Base-by-base conservation (phyloP, 106 monocot species). In the Agapanthus africanus region DNA sequence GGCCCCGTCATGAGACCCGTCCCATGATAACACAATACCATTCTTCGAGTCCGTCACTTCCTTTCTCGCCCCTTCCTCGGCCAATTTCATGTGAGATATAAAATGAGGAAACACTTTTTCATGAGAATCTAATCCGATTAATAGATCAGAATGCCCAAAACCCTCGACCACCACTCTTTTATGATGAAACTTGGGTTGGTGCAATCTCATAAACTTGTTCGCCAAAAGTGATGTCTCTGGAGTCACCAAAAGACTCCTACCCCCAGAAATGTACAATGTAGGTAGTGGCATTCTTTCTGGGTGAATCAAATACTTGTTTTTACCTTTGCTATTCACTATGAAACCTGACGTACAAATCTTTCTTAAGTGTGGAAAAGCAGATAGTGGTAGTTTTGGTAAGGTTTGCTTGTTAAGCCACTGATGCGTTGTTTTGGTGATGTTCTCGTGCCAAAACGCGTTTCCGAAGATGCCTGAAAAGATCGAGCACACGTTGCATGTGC, bases 71-170 rank as follows among this genome's bases (percentile, higher is more conserved):
- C 69, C 73, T 40, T 28, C 35, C 73, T 79, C 79, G 9, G 51
- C 73, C 42, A 64, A 40, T 22, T 51, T 79, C 62, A 79, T 73
- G 35, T 79, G 79, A 40, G 73, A 63, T 37, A 79, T 40, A 16
- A 79, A 69, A 13, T 79, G 79, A 25, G 79, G 79, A 22, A 79
- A 79, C 4, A 79, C 79, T 38, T 40, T 64, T 35, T 79, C 50
- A 42, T 70, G 25, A 18, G 79, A 72, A 32, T 74, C 73, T 36
- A 73, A 62, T 34, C 79, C 79, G 18, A 79, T 74, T 19, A 79
- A 40, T 59, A 79, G 73, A 73, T 79, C 79, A 0, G 79, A 79
- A 49, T 79, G 79, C n/a, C 79, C 79, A 64, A 69, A 79, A 22
- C 63, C 79, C 19, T 73, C 73, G 35, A 79, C 54, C 50, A 79